A percentile compares a stretch with the other conserved stretches of the same genome.
These are phyloP conservation scores for Puccinellia tenuiflora DNA, from an alignment of 176 grass and related monocot species.

Conservation along the genomic window DNA sequence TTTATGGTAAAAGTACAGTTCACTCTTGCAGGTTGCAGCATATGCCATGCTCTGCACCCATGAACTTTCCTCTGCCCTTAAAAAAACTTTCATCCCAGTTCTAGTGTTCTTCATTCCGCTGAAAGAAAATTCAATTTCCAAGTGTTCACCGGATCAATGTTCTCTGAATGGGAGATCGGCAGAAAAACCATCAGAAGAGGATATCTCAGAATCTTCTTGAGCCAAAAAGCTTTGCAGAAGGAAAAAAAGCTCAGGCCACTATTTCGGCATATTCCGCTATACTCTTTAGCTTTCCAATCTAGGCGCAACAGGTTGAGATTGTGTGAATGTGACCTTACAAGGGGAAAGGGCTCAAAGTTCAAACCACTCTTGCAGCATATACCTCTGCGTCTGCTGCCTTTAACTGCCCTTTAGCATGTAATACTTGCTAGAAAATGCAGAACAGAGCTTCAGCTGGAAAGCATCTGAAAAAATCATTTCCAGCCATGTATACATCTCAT, in stretches of 20 bases:
- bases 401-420: slow-evolving; percentile 1
- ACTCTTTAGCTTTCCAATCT: slow-evolving; percentile 20
- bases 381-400: background rate
- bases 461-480: background rate
- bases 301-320: slow-evolving; percentile 15
- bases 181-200: slow-evolving; percentile 17
- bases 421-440: slow-evolving; percentile 14
- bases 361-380: slow-evolving; percentile 20
- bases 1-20: background rate
- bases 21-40: background rate
- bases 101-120: too few species aligned
- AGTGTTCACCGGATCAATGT: slow-evolving; percentile 16
- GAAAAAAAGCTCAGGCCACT: slow-evolving; percentile 16
- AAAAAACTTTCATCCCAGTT: too few species aligned
- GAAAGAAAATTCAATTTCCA: background rate
- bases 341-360: background rate
- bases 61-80: slow-evolving; percentile 7
- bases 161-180: slow-evolving; percentile 14
- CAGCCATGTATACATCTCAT: background rate
- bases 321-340: slow-evolving; percentile 27
- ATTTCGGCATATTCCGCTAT: slow-evolving; percentile 37
- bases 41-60: slow-evolving; percentile 19
- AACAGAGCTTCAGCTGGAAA: background rate
- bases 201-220: slow-evolving; percentile 40
- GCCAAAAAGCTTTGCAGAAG: background rate